Evolutionary conservation across 306 rosid species (phyloP).

Genomic region (Castanospermum australe): DNA sequence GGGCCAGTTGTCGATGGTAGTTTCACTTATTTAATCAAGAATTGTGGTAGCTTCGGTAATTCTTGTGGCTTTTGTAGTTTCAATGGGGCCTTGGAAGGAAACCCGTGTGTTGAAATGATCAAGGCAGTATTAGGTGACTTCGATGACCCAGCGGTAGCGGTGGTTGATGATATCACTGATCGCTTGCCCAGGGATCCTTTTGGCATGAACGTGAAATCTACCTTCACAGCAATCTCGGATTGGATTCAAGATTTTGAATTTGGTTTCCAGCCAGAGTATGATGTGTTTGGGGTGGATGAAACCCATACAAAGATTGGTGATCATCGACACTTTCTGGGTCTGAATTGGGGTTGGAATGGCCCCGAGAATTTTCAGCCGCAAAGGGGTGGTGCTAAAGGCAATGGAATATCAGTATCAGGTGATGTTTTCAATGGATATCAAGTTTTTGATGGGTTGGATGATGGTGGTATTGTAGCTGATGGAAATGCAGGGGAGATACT

Average conservation of each 20-base stretch:
- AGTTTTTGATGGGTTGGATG: constrained; percentile 17
- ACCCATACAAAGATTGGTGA: constrained; percentile 26
- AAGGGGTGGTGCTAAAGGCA: constrained; percentile 13
- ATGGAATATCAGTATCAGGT: constrained; percentile 30
- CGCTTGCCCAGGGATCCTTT: constrained; percentile 71
- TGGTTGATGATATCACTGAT: constrained; percentile 50
- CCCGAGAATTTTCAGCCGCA: constrained; percentile 31
- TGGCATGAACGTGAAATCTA: constrained; percentile 54
- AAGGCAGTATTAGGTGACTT: constrained; percentile 27
- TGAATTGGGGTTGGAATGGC: constrained; percentile 51
- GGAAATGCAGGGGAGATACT: constrained; percentile 25
- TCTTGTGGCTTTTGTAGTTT: constrained; percentile 24
- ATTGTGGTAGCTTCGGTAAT: constrained; percentile 4
- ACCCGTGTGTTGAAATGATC: constrained; percentile 12
- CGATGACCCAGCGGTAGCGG: constrained; percentile 18
- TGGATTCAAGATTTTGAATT: constrained; percentile 46
- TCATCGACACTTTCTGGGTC: constrained; percentile 36
- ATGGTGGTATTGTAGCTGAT: constrained; percentile 22
- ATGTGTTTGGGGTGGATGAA: constrained; percentile 38
- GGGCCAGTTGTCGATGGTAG: constrained; percentile 33
- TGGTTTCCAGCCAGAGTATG: constrained; percentile 28
- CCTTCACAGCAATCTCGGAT: constrained; percentile 47
- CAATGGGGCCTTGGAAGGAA: constrained; percentile 19
- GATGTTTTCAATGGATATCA: constrained; percentile 32
- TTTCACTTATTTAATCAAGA: constrained; percentile 13